Evolutionary conservation across 2,329 filamentous ascomycete genomes (phyloP), one percentile per base, ranked within the genome.

Genomic region (Penicillium sp.): DNA sequence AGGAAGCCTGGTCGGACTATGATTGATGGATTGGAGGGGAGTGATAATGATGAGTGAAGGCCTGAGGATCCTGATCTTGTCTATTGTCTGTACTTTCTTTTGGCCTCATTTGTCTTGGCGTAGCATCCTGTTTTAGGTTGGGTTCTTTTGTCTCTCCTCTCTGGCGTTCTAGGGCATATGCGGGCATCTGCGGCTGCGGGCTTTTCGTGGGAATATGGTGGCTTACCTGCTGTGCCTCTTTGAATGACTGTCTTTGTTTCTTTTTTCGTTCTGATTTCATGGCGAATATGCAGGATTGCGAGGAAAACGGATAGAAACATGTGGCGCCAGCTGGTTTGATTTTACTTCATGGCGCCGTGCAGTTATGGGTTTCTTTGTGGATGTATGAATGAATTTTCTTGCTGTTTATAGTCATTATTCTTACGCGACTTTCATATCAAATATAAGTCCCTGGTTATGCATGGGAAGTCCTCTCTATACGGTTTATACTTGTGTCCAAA

Each of bases 1-100:
- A 69, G 71, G 47, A 70, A 63, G 47, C 63, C 67, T 1, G 59
- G 62, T 4, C 60, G 56, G 18, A 60, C 71, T 2, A 63, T 72
- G 42, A 56, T 72, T 20, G 54, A 53, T 22, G 63, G 56, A n/a
- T 20, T 61, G 38, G 61, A 62, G 29, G 60, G 51, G 20, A 55
- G 55, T 11, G 60, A 63, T 10, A 59, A 66, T 20, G 59, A 52
- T 31, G 53, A 52, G 34, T 24, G 24, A 40, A 29, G 42, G 43
- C 2, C 5, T 22, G 9, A 26, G 14, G 37, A n/a, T 29, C 29
- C 11, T 34, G 38, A 39, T 29, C 46, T 49, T 38, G 20, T 22
- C 26, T 34, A n/a, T 29, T 29, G 14, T 18, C 38, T 51, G 13
- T 43, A 7, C 14, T 13, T 49, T 9, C 31, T 9, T 24, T 42